phyloP scores from a whole-genome alignment of 192 early-diverging fungal genomes.

The Linnemannia schmuckeri region DNA sequence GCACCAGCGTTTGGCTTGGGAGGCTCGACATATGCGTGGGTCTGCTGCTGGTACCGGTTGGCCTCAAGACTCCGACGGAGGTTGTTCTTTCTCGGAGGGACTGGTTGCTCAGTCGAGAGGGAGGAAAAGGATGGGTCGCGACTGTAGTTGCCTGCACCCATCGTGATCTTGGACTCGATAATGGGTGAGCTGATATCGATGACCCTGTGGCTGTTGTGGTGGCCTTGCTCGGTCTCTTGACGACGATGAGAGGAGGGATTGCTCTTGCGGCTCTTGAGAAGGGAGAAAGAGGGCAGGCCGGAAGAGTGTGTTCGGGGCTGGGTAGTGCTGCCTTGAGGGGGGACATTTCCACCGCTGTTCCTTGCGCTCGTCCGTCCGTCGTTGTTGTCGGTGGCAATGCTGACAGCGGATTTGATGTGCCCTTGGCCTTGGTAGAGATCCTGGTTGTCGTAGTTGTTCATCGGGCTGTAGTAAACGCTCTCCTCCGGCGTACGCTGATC shows the following conservation, averaged over 20 bases:
- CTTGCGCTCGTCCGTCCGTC: neutral
- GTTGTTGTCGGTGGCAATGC: neutral
- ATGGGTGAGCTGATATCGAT: constrained; percentile 37
- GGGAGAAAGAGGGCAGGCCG: constrained; percentile 25
- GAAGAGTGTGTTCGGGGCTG: constrained; percentile 40
- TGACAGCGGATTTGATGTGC: neutral
- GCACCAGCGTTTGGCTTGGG: constrained; percentile 24
- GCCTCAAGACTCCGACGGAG: neutral
- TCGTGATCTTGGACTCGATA: constrained; percentile 14
- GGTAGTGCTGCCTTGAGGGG: constrained; percentile 21
- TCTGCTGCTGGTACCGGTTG: constrained; percentile 10
- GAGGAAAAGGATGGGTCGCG: neutral
- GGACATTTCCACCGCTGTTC: constrained; percentile 13
- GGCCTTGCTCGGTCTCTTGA: neutral
- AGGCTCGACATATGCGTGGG: constrained; percentile 7
- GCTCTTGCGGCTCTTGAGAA: constrained; percentile 41
- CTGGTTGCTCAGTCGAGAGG: neutral
- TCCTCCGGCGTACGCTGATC: neutral
- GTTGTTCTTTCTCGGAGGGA: neutral
- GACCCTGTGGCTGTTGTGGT: neutral
- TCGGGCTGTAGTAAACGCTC: constrained; percentile 8
- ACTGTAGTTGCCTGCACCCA: constrained; percentile 1
- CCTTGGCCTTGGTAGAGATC: neutral
- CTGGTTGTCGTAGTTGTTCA: constrained; percentile 13
- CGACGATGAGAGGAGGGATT: constrained; percentile 11